phyloP scores from a whole-genome alignment of 2,329 filamentous ascomycete species.

The Colletotrichum graminicola region DNA sequence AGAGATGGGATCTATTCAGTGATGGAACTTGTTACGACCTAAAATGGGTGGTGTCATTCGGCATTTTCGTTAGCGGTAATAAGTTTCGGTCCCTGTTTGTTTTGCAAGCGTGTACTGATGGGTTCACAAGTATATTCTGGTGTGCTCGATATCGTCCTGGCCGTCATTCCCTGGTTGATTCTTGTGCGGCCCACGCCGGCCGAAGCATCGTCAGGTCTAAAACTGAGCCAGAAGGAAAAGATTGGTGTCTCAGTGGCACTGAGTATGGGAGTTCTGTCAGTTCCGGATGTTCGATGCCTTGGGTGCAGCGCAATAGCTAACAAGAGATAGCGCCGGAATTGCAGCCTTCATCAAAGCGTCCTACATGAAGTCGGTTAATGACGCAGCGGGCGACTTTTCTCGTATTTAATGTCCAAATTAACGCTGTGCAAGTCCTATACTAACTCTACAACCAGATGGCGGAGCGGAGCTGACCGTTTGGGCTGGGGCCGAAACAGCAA shows the following conservation, averaged over 20 bases:
- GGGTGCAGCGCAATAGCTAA: background rate
- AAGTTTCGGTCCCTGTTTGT: background rate
- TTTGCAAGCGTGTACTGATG: background rate
- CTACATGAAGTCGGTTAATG: conserved; percentile 37
- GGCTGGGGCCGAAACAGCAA: conserved; percentile 49
- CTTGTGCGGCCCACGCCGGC: conserved; percentile 48
- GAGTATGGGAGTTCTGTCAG: conserved; percentile 47
- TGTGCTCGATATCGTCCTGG: conserved; percentile 53
- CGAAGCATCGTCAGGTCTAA: conserved; percentile 34
- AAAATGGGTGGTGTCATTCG: conserved; percentile 34
- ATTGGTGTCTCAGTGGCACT: conserved; percentile 52
- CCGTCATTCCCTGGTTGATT: conserved; percentile 53
- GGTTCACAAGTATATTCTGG: conserved; percentile 46
- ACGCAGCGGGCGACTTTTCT: conserved; percentile 33
- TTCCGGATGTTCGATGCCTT: background rate
- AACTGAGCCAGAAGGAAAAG: conserved; percentile 50
- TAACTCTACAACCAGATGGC: conserved; percentile 45
- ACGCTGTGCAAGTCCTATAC: background rate
- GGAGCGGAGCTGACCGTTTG: conserved; percentile 35
- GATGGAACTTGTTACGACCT: conserved; percentile 36
- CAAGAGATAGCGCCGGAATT: conserved; percentile 36
- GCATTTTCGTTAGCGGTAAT: conserved; percentile 39
- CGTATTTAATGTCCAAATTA: conserved; percentile 2
- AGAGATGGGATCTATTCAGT: conserved; percentile 41
- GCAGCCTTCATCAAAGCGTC: conserved; percentile 42